Percentiles rank a stretch among this genome's conserved stretches.
Evolutionary conservation across 352 stramenopile species (phyloP).

Genomic region (Globisporangium splendens): DNA sequence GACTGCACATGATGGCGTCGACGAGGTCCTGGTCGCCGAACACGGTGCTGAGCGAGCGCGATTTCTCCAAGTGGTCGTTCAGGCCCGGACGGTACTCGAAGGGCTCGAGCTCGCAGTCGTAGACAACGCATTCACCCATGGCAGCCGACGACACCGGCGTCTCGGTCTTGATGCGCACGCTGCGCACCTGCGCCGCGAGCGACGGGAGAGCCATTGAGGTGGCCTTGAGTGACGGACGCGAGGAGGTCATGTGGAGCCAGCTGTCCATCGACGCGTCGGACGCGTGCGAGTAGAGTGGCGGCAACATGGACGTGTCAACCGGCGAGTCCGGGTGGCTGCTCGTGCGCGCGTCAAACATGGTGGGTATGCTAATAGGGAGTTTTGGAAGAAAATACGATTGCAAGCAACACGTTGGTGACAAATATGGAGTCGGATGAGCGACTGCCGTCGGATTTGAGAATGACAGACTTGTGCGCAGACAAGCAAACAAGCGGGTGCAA

Average conservation of each 20-base stretch:
- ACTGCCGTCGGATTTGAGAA: constrained; percentile 21
- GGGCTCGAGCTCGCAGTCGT: constrained; percentile 57
- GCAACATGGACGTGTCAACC: constrained; percentile 75
- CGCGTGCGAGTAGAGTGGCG: constrained; percentile 42
- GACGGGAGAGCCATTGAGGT: constrained; percentile 14
- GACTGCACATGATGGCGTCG: constrained; percentile 76
- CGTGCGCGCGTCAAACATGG: constrained; percentile 16
- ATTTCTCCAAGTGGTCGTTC: constrained; percentile 18
- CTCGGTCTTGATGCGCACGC: background rate
- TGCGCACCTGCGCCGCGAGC: constrained; percentile 16
- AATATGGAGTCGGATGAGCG: constrained; percentile 12
- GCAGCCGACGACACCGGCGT: constrained; percentile 12
- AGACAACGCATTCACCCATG: constrained; percentile 20
- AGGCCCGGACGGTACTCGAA: constrained; percentile 50
- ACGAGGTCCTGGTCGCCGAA: constrained; percentile 77
- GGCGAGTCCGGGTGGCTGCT: constrained; percentile 48
- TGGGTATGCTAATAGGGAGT: constrained; percentile 2
- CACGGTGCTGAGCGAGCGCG: constrained; percentile 64
- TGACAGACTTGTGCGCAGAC: background rate
- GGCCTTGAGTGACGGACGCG: constrained; percentile 13
- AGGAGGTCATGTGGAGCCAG: constrained; percentile 16
- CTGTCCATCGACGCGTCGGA: constrained; percentile 17
- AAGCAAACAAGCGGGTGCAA: background rate
- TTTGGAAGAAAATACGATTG: constrained; percentile 1
- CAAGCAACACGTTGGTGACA: background rate